Percentiles rank a stretch among this genome's conserved stretches.
These are phyloP conservation scores for Coelastrella sp. DNA, from an alignment of 139 green algal species.

Conservation along the genomic window DNA sequence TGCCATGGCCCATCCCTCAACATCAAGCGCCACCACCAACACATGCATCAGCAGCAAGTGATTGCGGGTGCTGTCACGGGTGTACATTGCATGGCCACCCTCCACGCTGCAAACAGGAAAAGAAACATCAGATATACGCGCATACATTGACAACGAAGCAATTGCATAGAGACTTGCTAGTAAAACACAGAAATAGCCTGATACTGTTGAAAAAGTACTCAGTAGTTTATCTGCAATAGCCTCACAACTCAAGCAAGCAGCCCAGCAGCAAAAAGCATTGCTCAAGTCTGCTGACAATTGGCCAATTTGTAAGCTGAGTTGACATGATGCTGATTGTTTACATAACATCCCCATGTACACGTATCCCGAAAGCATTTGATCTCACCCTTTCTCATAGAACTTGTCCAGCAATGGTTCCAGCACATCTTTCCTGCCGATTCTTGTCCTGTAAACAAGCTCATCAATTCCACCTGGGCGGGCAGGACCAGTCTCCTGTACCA, in stretches of 20 bases:
- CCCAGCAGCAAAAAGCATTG: too few species aligned
- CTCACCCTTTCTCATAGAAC: conserved; percentile 50
- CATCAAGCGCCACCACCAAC: conserved; percentile 50
- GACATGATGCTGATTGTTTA: too few species aligned
- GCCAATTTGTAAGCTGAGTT: too few species aligned
- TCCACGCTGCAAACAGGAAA: neutral
- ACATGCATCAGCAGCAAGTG: conserved; percentile 48
- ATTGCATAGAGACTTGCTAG: neutral
- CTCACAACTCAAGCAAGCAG: too few species aligned
- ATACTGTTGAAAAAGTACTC: too few species aligned
- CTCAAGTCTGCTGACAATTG: too few species aligned
- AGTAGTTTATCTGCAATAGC: too few species aligned
- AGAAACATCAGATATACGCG: neutral
- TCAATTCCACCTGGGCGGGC: conserved; percentile 23
- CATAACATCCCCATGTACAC: too few species aligned
- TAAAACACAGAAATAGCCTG: too few species aligned
- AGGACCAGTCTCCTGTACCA: neutral
- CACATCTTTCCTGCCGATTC: conserved; percentile 25
- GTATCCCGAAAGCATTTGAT: too few species aligned
- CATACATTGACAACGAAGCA: neutral
- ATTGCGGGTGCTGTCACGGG: conserved; percentile 25
- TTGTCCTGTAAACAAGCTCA: neutral
- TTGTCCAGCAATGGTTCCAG: conserved; percentile 43
- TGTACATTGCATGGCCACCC: conserved; percentile 32
- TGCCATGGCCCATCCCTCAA: conserved; percentile 49